Evolutionary conservation across 2,329 filamentous ascomycete species (phyloP).

Genomic region (Oidium heveae): DNA sequence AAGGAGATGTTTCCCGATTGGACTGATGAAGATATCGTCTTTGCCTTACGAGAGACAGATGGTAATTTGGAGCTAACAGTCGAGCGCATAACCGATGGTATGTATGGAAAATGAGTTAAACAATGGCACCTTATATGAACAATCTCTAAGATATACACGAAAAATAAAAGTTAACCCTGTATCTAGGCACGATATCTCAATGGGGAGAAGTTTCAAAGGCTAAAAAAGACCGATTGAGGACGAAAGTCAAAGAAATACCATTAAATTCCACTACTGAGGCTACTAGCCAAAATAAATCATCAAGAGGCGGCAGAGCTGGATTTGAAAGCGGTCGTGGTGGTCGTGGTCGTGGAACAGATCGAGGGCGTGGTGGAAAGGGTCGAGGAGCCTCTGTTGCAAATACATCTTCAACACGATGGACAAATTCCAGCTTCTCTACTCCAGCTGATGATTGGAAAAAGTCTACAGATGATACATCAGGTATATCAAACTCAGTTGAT

Average conservation of each 20-base stretch:
- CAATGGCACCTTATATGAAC: neutral
- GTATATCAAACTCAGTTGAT: conserved; percentile 4
- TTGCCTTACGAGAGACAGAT: conserved; percentile 70
- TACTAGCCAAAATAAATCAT: conserved; percentile 20
- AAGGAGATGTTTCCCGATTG: conserved; percentile 88
- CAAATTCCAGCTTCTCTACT: conserved; percentile 30
- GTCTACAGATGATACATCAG: conserved; percentile 13
- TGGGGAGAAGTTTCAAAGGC: conserved; percentile 66
- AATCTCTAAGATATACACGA: too few species aligned
- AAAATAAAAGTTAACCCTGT: neutral
- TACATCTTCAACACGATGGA: conserved; percentile 33
- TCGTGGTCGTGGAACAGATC: conserved; percentile 34
- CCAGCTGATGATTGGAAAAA: conserved; percentile 41
- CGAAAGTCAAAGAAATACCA: conserved; percentile 37
- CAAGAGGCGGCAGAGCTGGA: conserved; percentile 32
- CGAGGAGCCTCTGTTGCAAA: conserved; percentile 32
- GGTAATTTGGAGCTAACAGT: conserved; percentile 53
- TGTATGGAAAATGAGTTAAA: conserved; percentile 4
- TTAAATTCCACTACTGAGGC: conserved; percentile 26
- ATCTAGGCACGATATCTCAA: conserved; percentile 48
- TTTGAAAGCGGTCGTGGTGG: conserved; percentile 35
- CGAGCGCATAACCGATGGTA: conserved; percentile 60
- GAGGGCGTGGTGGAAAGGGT: conserved; percentile 32
- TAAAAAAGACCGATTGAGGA: conserved; percentile 47
- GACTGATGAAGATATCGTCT: conserved; percentile 86